Conservation (phyloP, 176 grass and related monocot genomes). For the Avena atlantica region DNA sequence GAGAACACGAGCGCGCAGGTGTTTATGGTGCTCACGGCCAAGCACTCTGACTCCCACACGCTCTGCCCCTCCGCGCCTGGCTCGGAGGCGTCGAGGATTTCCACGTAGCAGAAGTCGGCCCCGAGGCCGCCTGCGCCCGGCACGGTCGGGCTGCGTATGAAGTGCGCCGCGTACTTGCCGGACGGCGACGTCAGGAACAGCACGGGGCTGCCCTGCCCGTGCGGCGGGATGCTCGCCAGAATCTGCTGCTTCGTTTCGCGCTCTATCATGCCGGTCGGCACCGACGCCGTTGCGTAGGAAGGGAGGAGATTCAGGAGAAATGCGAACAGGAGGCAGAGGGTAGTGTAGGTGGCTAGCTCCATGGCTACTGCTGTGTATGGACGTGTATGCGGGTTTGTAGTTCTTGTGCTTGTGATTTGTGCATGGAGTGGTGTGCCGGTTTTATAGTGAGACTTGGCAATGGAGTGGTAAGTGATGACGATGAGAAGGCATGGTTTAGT, state of each 20-base stretch:
- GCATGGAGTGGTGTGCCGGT: neutral
- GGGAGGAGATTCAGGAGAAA: conserved; percentile 20
- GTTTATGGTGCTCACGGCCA: conserved; percentile 74
- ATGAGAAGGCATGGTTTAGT: conserved; percentile 42
- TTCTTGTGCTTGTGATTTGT: conserved; percentile 5
- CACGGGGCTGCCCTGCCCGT: conserved; percentile 53
- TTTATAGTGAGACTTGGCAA: conserved; percentile 28
- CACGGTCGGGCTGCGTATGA: conserved; percentile 57
- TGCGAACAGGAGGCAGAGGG: conserved; percentile 23
- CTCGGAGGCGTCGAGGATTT: conserved; percentile 56
- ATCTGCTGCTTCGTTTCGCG: conserved; percentile 82
- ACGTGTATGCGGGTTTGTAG: no score
- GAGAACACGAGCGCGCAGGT: conserved; percentile 80
- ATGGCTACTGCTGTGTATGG: neutral
- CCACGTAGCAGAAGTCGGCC: conserved; percentile 89
- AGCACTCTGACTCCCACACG: conserved; percentile 94
- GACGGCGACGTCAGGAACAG: conserved; percentile 77
- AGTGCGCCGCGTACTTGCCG: conserved; percentile 71
- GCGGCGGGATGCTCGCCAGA: conserved; percentile 70
- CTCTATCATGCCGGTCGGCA: conserved; percentile 54
- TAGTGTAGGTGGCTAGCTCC: neutral
- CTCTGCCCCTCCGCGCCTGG: conserved; percentile 42
- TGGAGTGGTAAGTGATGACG: conserved; percentile 44
- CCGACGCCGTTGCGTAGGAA: conserved; percentile 9
- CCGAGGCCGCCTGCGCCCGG: conserved; percentile 73